Base-by-base conservation (phyloP, 192 early-diverging fungal species). In the Umbelopsis isabellina region DNA sequence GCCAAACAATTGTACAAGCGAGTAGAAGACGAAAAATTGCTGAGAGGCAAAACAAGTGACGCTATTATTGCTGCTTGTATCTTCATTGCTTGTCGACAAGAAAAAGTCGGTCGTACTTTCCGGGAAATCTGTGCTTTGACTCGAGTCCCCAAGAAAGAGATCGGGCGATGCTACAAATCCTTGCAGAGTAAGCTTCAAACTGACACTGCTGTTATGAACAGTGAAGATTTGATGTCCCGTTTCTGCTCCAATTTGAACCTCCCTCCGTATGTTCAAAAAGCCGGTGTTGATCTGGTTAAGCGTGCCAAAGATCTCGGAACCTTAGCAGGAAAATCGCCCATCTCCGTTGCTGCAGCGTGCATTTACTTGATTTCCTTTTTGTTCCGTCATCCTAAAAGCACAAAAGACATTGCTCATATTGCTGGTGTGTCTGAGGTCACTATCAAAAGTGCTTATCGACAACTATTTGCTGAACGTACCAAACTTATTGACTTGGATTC, bases 361-460 rank as follows among this genome's bases (percentile, higher is more conserved):
- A 91, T 99, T 30, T 99, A 94, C 65, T 87, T 97, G 85, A 91
- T 87, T 5, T 89, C 88, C 41, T 88, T 88, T 51, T 70, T 99
- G 30, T 90, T 89, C 45, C 79, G 81, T 16, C 82, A 89, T 58
- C 86, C 87, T 4, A 86, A 92, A 35, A 77, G 85, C 3, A 91
- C 94, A 6, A 83, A 81, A 30, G 91, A 94, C 15, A 92, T 99
- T 68, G 91, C 94, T 27, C 75, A 89, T 27, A 89, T 95, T 0
- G 91, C 93, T 16, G 94, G 95, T 65, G 95, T 95, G 52, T 96
- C 95, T 20, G 97, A 99, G 74, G 90, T 92, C 13, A 99, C 97
- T 0, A 90, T 99, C 67, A 94, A 94, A 76, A 94, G 88, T 80
- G 88, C 93, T 4, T 94, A 94, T 73, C 89, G 87, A 67, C 77